Base-by-base conservation (phyloP, 2,329 filamentous ascomycete species). In the Gnomoniopsis sp. region DNA sequence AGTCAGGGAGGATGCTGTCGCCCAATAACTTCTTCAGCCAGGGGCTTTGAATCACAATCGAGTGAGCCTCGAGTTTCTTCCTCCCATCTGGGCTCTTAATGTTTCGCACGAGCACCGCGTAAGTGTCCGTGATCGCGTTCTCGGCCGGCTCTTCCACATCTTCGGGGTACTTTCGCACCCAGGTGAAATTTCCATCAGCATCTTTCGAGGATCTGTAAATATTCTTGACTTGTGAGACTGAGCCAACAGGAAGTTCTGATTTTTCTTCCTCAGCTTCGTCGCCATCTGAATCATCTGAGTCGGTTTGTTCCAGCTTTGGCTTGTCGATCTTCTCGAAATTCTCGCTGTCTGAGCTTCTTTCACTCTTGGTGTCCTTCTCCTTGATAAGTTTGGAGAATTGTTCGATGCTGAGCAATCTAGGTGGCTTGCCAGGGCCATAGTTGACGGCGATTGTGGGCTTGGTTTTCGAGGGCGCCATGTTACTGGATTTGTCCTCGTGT, bases 31-130 rank as follows among this genome's bases (percentile, higher is more conserved):
- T 73, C 70, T 86, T 87, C 47, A 90, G 72, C 55, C 79, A 74
- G 1, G 85, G 83, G 21, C 81, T 86, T 69, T 90, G 86, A 6
- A 89, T 72, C 48, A 88, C 77, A 59, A 90, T 81, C 49, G 82
- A 86, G 65, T 88, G 78, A 23, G 87, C 77, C 55, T 81, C 73
- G 34, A 88, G 78, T 49, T 81, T 82, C 68, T 86, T 87, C 57
- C 81, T 78, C 30, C 83, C 81, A 66, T 87, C 80, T 49, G 77
- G 78, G 64, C 79, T 79, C 70, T 81, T 83, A 57, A 78, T 74
- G 66, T 88, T 83, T 48, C 84, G 80, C 1, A 85, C 77, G 30
- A 88, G 72, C 51, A 87, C 74, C 2, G 86, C 85, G 66, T 80
- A 88, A 63, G 83, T 84, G 38, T 80, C 79, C 1, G 84, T 87